These are phyloP conservation scores for Parmelia sp. DNA, from an alignment of 495 filamentous ascomycete genomes.

Conservation along the genomic window DNA sequence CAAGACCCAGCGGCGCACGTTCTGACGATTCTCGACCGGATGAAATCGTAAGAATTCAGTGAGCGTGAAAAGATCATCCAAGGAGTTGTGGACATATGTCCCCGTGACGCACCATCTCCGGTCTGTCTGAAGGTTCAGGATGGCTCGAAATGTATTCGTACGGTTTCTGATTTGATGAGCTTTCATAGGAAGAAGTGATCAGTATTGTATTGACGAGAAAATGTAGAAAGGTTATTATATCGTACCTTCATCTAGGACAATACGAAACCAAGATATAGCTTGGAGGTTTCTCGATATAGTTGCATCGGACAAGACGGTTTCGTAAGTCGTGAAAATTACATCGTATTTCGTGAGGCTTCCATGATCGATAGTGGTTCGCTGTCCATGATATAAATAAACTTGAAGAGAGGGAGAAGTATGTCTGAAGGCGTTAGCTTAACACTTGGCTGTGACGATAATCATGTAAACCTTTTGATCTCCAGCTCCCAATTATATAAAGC, in stretches of 20 bases:
- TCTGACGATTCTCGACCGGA: conserved; percentile 32
- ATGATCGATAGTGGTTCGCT: conserved; percentile 19
- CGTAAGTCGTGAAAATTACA: conserved; percentile 40
- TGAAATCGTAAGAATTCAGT: conserved; percentile 40
- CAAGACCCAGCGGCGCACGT: conserved; percentile 32
- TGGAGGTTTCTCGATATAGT: conserved; percentile 24
- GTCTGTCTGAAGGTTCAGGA: conserved; percentile 30
- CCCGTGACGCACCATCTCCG: conserved; percentile 44
- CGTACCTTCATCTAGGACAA: conserved; percentile 44
- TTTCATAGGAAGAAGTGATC: conserved; percentile 14
- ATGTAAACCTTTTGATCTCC: conserved; percentile 28
- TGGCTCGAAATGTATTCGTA: conserved; percentile 30
- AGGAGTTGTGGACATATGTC: conserved; percentile 45
- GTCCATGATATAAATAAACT: conserved; percentile 35
- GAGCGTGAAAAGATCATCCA: conserved; percentile 45
- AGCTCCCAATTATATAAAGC: conserved; percentile 30
- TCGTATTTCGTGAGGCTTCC: conserved; percentile 28
- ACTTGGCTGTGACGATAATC: background rate
- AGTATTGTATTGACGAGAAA: background rate
- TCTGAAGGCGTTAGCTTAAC: conserved; percentile 17
- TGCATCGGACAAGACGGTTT: conserved; percentile 32
- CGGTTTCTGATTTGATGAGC: conserved; percentile 36
- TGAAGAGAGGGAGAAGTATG: conserved; percentile 28
- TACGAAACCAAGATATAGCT: conserved; percentile 35
- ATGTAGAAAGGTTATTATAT: background rate